These are phyloP conservation scores for Plasmodium vinckei DNA, from an alignment of 169 alveolate genomes.

Conservation along the genomic window DNA sequence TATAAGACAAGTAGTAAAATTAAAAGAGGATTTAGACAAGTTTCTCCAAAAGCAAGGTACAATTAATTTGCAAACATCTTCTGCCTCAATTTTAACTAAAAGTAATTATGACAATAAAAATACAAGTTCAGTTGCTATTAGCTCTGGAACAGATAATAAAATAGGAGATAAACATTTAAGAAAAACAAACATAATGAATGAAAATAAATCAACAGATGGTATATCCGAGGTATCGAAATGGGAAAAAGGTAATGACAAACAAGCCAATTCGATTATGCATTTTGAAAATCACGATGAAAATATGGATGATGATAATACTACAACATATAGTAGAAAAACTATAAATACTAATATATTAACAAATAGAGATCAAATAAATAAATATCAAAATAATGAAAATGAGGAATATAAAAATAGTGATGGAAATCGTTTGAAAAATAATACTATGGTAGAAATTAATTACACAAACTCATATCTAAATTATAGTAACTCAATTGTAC, in stretches of 20 bases:
- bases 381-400: neutral
- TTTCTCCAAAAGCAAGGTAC: constrained; percentile 26
- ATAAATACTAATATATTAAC: neutral
- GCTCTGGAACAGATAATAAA: too few relatives aligned
- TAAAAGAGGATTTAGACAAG: constrained; percentile 54
- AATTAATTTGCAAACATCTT: neutral
- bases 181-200: too few relatives aligned
- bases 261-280: too few relatives aligned
- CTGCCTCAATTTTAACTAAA: too few relatives aligned
- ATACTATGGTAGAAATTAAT: constrained; percentile 32
- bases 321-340: neutral
- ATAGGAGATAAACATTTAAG: too few relatives aligned
- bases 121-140: too few relatives aligned
- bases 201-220: too few relatives aligned
- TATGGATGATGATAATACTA: neutral
- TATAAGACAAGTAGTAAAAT: constrained; percentile 38
- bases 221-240: too few relatives aligned
- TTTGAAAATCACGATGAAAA: neutral
- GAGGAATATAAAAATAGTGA: neutral
- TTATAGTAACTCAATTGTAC: constrained; percentile 22
- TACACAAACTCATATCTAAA: constrained; percentile 31
- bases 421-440: neutral
- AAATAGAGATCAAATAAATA: neutral
- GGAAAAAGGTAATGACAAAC: too few relatives aligned
- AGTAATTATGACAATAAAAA: too few relatives aligned